Evolutionary conservation across 1,284 basidiomycete species (phyloP).

Genomic region (Uromyces viciae-fabae): DNA sequence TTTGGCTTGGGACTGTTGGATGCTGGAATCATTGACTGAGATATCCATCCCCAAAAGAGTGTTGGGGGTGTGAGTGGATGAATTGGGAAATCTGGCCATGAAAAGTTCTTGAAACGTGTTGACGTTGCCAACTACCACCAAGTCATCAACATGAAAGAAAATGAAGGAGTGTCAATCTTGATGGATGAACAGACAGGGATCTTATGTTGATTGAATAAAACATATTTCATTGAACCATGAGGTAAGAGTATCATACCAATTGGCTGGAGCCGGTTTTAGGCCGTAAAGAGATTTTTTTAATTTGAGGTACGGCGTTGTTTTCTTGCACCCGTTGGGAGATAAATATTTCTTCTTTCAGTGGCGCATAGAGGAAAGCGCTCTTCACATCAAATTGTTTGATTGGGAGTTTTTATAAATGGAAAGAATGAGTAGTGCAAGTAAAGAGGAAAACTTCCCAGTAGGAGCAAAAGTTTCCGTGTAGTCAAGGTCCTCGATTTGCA

Average conservation of each 20-base stretch:
- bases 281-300: neutral
- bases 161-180: too few species aligned
- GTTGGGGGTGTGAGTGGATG: neutral
- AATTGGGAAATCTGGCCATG: neutral
- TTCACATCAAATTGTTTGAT: neutral
- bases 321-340: neutral
- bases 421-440: neutral
- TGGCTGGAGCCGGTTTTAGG: neutral
- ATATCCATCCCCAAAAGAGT: neutral
- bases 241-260: neutral
- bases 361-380: neutral
- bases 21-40: too few species aligned
- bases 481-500: neutral
- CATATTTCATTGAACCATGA: neutral
- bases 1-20: too few species aligned
- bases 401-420: neutral
- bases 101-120: neutral
- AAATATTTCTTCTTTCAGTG: neutral
- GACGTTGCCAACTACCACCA: neutral
- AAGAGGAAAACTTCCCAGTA: neutral
- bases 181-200: too few species aligned
- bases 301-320: neutral
- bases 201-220: neutral
- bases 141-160: neutral
- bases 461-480: neutral